Conservation (phyloP, 768 basidiomycete genomes). For the Cystobasidium ongulense region DNA sequence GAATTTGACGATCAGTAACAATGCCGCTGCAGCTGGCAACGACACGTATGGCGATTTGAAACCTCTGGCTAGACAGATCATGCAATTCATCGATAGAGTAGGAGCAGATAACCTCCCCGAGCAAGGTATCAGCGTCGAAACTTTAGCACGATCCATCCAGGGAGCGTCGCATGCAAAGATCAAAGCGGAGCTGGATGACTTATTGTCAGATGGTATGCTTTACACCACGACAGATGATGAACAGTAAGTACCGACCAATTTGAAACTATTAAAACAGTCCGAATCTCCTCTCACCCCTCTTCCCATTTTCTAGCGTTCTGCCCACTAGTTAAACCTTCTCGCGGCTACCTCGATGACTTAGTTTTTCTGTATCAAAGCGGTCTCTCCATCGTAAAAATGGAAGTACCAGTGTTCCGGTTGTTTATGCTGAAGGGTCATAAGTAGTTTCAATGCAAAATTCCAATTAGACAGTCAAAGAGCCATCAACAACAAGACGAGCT, state of each 20-base stretch:
- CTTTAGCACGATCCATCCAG: slow-evolving; percentile 56
- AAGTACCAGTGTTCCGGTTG: no score
- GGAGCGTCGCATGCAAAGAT: slow-evolving; percentile 53
- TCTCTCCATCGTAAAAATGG: no score
- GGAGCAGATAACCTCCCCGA: slow-evolving; percentile 45
- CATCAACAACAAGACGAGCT: no score
- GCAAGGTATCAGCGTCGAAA: slow-evolving; percentile 82
- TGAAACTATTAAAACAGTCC: no score
- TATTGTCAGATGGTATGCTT: slow-evolving; percentile 9
- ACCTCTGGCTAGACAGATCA: slow-evolving; percentile 56
- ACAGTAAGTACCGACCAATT: slow-evolving; percentile 1
- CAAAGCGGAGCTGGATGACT: slow-evolving; percentile 12
- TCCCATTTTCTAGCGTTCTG: background rate
- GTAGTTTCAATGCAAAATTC: no score
- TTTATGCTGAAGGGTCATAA: no score
- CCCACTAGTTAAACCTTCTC: background rate
- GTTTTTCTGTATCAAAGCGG: background rate
- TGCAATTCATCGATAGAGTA: slow-evolving; percentile 54
- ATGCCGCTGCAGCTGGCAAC: slow-evolving; percentile 48
- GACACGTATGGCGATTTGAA: slow-evolving; percentile 52
- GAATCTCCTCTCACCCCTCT: background rate
- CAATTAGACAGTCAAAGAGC: no score
- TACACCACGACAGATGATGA: slow-evolving; percentile 26
- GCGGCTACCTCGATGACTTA: background rate
- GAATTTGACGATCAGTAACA: background rate